phyloP scores from a whole-genome alignment of 1,139 yeast species.

The Lodderomyces elongisporus region DNA sequence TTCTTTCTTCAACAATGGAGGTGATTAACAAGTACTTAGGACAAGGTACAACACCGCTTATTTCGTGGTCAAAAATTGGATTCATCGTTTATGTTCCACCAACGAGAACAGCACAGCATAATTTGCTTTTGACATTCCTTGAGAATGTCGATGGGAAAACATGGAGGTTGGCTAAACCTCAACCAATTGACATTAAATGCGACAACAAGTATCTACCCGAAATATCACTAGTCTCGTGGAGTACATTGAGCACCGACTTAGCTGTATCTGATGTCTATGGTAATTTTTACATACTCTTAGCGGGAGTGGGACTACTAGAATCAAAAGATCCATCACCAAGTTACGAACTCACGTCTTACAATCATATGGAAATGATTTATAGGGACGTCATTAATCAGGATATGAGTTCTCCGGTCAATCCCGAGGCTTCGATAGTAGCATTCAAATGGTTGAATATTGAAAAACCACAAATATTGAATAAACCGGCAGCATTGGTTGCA shows the following conservation, averaged over 20 bases:
- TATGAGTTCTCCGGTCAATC: constrained; percentile 13
- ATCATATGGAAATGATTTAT: constrained; percentile 44
- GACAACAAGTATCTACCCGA: constrained; percentile 29
- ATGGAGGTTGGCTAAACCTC: constrained; percentile 63
- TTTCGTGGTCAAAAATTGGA: constrained; percentile 76
- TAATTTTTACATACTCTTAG: constrained; percentile 43
- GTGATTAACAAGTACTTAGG: too few relatives aligned
- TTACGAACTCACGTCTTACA: constrained; percentile 43
- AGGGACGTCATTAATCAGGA: constrained; percentile 27
- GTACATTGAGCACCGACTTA: constrained; percentile 50
- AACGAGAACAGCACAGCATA: constrained; percentile 18
- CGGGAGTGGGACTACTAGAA: constrained; percentile 40
- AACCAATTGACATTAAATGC: constrained; percentile 33
- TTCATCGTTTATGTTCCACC: constrained; percentile 56
- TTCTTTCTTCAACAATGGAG: too few relatives aligned
- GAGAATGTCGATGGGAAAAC: constrained; percentile 58
- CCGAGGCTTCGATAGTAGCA: constrained; percentile 35
- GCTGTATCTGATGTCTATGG: constrained; percentile 49
- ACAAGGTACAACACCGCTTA: constrained; percentile 14
- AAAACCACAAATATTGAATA: constrained; percentile 52
- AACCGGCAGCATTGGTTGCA: constrained; percentile 40
- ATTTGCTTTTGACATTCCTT: constrained; percentile 52
- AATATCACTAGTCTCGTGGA: constrained; percentile 38
- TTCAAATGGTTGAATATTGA: constrained; percentile 69
- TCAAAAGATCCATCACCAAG: constrained; percentile 21